Base-by-base conservation (phyloP, 352 stramenopile genomes). In the Phytophthora sp. region DNA sequence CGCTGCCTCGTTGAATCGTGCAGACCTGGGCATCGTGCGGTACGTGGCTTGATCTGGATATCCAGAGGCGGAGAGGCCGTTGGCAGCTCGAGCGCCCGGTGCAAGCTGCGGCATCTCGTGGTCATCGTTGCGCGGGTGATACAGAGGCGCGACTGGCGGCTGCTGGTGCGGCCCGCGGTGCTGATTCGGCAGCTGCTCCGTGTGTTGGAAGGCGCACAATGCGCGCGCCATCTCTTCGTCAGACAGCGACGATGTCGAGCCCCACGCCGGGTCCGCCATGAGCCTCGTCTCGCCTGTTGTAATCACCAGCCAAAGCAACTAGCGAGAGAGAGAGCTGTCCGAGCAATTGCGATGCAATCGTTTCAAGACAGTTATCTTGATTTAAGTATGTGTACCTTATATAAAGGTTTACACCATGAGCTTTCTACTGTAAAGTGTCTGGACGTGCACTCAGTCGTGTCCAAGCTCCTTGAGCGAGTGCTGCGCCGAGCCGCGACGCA, bases 391-490 rank as follows among this genome's bases (percentile, higher is more conserved):
- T 27, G n/a, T 13, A 26, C 27, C 35, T 3, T 49, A 49, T 58
- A 53, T 53, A 53, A 13, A 57, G n/a, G n/a, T n/a, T n/a, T n/a
- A n/a, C n/a, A n/a, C n/a, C n/a, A n/a, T n/a, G n/a, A n/a, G n/a
- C n/a, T n/a, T n/a, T n/a, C n/a, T n/a, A n/a, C n/a, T n/a, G n/a
- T n/a, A n/a, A n/a, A n/a, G n/a, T n/a, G n/a, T n/a, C n/a, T n/a
- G n/a, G n/a, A n/a, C n/a, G n/a, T n/a, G n/a, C 21, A 27, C 16
- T 55, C 41, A 68, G 9, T 65, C 39, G 21, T 75, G 71, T 0
- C 77, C 73, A 6, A 95, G 71, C 50, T 96, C 71, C 59, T 93
- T 91, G 50, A 96, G 73, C 15, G 88, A 96, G 31, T 78, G 73
- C 63, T 92, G 75, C 1, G 89, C 88, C 1, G 85, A 85, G 18